Evolutionary conservation across 208 protist species (phyloP).

Genomic region (Spongospora subterranea): DNA sequence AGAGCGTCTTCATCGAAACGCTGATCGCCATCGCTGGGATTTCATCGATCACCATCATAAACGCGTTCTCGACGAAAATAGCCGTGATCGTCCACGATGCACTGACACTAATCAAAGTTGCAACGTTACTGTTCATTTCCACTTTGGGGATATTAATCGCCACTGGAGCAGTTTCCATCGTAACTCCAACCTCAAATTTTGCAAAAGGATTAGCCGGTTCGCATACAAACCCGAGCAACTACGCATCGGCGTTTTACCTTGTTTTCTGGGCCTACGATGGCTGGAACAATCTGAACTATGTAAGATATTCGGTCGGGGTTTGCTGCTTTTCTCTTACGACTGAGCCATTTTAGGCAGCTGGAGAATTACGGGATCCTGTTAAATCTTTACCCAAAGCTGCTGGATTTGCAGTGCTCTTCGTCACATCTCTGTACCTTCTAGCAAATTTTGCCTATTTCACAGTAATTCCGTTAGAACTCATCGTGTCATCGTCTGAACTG

Average conservation of each 20-base stretch:
- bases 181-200: not conserved
- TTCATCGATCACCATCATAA: not conserved
- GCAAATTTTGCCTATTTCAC: not conserved
- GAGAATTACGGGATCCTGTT: not conserved
- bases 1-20: not conserved
- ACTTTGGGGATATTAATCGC: not conserved
- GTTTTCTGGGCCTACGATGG: not conserved
- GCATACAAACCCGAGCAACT: not conserved
- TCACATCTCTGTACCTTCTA: not conserved
- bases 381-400: not conserved
- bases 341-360: not conserved
- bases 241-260: not conserved
- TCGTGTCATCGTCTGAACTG: not conserved
- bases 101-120: not conserved
- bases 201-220: not conserved
- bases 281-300: constrained; percentile 12
- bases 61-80: not conserved
- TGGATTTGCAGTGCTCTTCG: not conserved
- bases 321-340: too few species aligned
- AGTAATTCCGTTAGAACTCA: not conserved
- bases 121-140: not conserved
- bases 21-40: not conserved
- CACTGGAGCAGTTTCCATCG: not conserved
- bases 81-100: not conserved
- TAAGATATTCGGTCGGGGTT: too few species aligned